Evolutionary conservation across 164 flowering plant species (phyloP).

Genomic region (Nymphaea colorata): DNA sequence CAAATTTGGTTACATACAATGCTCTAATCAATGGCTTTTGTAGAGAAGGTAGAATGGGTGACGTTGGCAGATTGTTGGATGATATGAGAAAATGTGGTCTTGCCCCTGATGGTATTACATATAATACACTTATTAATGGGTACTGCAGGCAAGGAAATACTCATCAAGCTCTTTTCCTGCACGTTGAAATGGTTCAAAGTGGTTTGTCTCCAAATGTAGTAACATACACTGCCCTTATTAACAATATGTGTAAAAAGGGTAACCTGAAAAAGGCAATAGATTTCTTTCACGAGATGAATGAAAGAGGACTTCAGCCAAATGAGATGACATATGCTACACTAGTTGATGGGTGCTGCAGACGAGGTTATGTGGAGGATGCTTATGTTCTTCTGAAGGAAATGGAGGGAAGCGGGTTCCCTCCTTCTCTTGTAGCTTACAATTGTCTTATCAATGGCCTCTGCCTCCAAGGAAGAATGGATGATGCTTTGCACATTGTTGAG

Average conservation of each 20-base stretch:
- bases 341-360: slow-evolving; percentile 70
- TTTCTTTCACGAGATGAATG: slow-evolving; percentile 54
- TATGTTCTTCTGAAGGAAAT: slow-evolving; percentile 41
- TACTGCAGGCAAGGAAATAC: slow-evolving; percentile 65
- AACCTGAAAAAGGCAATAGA: slow-evolving; percentile 64
- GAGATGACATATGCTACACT: slow-evolving; percentile 67
- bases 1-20: slow-evolving; percentile 72
- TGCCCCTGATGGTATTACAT: slow-evolving; percentile 68
- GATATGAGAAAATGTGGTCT: slow-evolving; percentile 57
- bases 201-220: slow-evolving; percentile 70
- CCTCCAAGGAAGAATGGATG: slow-evolving; percentile 24
- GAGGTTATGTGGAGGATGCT: slow-evolving; percentile 57
- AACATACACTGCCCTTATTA: slow-evolving; percentile 76
- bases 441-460: slow-evolving; percentile 69
- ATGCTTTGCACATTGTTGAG: slow-evolving; percentile 16
- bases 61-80: slow-evolving; percentile 32
- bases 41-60: slow-evolving; percentile 52
- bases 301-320: slow-evolving; percentile 57
- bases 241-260: slow-evolving; percentile 63
- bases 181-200: slow-evolving; percentile 57
- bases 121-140: slow-evolving; percentile 72
- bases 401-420: slow-evolving; percentile 41
- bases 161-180: slow-evolving; percentile 65
- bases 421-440: slow-evolving; percentile 65
- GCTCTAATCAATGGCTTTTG: slow-evolving; percentile 68